Evolutionary conservation across 225 moss, liverwort and hornwort species (phyloP), one percentile per base, ranked within the genome.

Genomic region (Physcomitrellopsis africana): DNA sequence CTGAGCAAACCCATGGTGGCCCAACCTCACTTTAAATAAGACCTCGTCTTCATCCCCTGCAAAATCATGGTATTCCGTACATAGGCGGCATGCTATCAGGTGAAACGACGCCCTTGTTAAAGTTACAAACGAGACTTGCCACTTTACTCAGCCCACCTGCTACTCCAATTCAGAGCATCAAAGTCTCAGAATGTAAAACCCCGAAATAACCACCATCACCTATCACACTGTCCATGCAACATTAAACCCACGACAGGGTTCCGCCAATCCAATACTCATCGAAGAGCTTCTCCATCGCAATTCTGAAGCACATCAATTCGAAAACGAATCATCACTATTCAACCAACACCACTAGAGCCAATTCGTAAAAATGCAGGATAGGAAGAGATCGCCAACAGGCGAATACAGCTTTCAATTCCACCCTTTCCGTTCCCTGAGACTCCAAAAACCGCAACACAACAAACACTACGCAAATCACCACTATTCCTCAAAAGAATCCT

Each of bases 1-100:
- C 43, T 60, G 37, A 86, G 81, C 79, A 89, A 86, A 60, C 85
- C 85, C 89, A 85, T 89, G 49, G 70, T 44, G 51, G 49, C 68
- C 70, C 47, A 55, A 65, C 48, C 68, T 72, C 81, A 83, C 46
- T 66, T 53, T 20, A 11, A 29, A n/a, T 20, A 55, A 60, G 67
- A 55, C 22, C 43, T 62, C 75, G 24, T 63, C 68, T 18, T 49
- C 75, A 81, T 81, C 77, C 53, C 60, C 59, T 64, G 53, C 55
- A 73, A 9, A 43, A 42, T 59, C 62, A 13, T 64, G 13, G 14
- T 12, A 47, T 41, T 51, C 62, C 29, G 22, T 41, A 41, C 51
- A 18, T 3, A 23, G 37, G 17, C 10, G 65, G 26, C 64, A 24
- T 7, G 15, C 29, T 59, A 59, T 27, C 12, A 59, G 13, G 49